A percentile compares a stretch with the other conserved stretches of the same genome.
Conservation (phyloP, 2,329 filamentous ascomycete species). For the Sphaerulina populicola region DNA sequence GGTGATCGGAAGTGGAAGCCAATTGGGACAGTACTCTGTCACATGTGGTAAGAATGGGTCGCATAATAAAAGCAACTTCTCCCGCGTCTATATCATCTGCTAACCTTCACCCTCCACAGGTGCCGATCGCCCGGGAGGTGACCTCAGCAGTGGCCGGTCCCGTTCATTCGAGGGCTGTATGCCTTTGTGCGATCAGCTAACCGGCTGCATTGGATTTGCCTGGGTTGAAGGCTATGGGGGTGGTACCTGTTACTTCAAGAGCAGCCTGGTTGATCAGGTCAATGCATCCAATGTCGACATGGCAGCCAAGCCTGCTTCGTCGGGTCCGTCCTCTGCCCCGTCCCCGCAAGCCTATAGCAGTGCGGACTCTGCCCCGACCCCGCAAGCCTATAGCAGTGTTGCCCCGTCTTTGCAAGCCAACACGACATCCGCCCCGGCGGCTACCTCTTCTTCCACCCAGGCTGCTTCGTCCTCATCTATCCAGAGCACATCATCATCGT, state of each 20-base stretch:
- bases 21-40: conserved; percentile 11
- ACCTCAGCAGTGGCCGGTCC: conserved; percentile 6
- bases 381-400: no score
- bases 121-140: conserved; percentile 4
- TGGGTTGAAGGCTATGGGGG: conserved; percentile 12
- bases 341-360: not conserved
- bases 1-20: conserved; percentile 10
- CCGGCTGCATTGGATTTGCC: conserved; percentile 14
- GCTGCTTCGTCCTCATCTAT: no score
- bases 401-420: no score
- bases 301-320: conserved; percentile 5
- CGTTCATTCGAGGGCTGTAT: conserved; percentile 7
- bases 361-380: no score
- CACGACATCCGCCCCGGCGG: no score
- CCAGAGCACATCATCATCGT: no score
- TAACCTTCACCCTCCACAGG: not conserved
- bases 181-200: conserved; percentile 6
- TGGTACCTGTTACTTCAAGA: conserved; percentile 18
- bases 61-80: not conserved
- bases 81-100: no score
- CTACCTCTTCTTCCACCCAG: no score
- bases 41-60: conserved; percentile 10
- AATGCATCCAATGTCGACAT: conserved; percentile 8
- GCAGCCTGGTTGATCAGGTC: conserved; percentile 1
- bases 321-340: not conserved